Conservation (phyloP, 805 yeast genomes). For the Barnettozyma populi region DNA sequence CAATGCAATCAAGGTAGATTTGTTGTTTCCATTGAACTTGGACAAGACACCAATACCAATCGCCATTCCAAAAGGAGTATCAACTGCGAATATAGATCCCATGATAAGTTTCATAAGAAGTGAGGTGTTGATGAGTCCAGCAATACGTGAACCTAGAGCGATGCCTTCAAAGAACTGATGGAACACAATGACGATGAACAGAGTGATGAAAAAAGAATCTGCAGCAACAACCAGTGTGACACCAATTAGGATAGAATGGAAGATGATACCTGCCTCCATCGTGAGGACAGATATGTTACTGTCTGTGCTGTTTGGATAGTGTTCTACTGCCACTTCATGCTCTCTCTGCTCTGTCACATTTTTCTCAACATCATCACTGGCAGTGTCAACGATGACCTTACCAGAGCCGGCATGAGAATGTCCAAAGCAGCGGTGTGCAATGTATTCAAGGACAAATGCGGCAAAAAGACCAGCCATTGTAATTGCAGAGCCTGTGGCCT, state of each 20-base stretch:
- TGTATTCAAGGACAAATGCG: slow-evolving; percentile 15
- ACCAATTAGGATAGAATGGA: slow-evolving; percentile 79
- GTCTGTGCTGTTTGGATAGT: neutral
- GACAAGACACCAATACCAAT: slow-evolving; percentile 69
- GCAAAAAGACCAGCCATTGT: slow-evolving; percentile 19
- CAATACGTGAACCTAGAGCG: slow-evolving; percentile 75
- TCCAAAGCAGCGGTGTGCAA: slow-evolving; percentile 10
- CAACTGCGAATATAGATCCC: slow-evolving; percentile 44
- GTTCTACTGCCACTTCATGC: neutral
- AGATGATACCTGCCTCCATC: slow-evolving; percentile 69
- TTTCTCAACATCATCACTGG: slow-evolving; percentile 3
- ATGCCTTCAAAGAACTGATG: slow-evolving; percentile 82
- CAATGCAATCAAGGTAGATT: slow-evolving; percentile 52
- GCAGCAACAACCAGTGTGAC: slow-evolving; percentile 71
- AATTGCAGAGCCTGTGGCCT: slow-evolving; percentile 16
- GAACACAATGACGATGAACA: slow-evolving; percentile 59
- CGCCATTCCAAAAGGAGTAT: slow-evolving; percentile 71
- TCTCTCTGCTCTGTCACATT: slow-evolving; percentile 1
- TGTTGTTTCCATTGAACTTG: slow-evolving; percentile 50
- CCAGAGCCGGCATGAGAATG: slow-evolving; percentile 1
- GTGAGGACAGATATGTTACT: slow-evolving; percentile 35
- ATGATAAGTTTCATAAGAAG: slow-evolving; percentile 46
- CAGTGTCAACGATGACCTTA: neutral
- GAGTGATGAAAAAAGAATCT: slow-evolving; percentile 54
- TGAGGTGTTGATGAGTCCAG: slow-evolving; percentile 33